Base-by-base conservation (phyloP, 306 rosid species). In the Glycine soja region DNA sequence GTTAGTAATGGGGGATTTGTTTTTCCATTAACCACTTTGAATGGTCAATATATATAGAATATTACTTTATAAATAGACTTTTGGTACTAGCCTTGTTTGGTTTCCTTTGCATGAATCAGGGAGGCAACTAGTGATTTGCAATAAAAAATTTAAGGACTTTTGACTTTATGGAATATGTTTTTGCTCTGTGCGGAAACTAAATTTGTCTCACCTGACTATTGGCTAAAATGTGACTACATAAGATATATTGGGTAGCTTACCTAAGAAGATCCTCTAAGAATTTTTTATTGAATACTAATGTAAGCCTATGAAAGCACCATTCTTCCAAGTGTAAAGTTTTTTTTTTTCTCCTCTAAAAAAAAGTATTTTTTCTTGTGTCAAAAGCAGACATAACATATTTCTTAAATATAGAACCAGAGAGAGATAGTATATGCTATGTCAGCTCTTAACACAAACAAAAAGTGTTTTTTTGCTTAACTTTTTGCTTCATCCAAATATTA, bases 171-270 rank as follows among this genome's bases (percentile, higher is more conserved):
- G 6, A 51, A 34, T 53, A n/a, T 70, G 48, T 67, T 67, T 24
- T 79, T 79, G 46, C 51, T 45, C 38, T 80, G 30, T 73, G 43
- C 43, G 36, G 61, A 82, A 59, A 82, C 57, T 56, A 57, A 77
- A 40, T 72, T 79, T 88, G 86, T 83, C 90, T 63, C 67, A 61
- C 68, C 57, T 79, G 85, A 61, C 69, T 72, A 83, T 78, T 85
- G 72, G 70, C 82, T 74, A 82, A 15, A 75, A 82, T 80, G 81
- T 75, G 87, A 75, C 76, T 14, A 47, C 48, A 71, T 65, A 67
- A 73, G 69, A 77, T 80, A 52, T 70, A 51, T 66, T 77, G 85
- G 86, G 87, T 83, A 82, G 93, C 89, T 91, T 82, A 90, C 88
- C 92, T 84, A 90, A 84, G 89, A 74, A 82, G 71, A 85, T 85